A percentile compares a stretch with the other conserved stretches of the same genome.
Evolutionary conservation across 2,329 filamentous ascomycete genomes (phyloP).

Genomic region (Phaeosphaeriaceae sp.): DNA sequence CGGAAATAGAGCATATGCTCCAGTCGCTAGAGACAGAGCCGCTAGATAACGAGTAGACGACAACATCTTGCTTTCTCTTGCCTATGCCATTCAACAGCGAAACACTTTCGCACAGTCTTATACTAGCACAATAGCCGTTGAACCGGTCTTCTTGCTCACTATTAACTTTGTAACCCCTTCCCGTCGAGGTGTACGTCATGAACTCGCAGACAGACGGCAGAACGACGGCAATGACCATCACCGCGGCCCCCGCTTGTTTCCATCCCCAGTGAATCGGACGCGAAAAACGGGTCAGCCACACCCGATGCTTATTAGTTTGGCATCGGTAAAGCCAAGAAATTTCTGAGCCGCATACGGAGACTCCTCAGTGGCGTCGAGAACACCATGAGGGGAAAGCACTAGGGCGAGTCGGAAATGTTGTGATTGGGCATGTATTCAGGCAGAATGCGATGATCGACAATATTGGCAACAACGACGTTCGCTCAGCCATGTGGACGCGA

Average conservation of each 20-base stretch:
- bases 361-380: conserved; percentile 11
- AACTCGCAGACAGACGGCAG: not conserved
- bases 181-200: not conserved
- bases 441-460: conserved; percentile 18
- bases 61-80: conserved; percentile 13
- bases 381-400: conserved; percentile 24
- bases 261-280: not conserved
- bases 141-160: not conserved
- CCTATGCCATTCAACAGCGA: not conserved
- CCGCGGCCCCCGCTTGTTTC: not conserved
- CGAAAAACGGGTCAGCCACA: not conserved
- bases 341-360: not conserved
- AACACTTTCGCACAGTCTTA: conserved; percentile 9
- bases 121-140: conserved; percentile 25
- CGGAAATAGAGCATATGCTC: conserved; percentile 50
- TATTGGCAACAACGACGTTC: not conserved
- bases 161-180: not conserved
- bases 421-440: conserved; percentile 29
- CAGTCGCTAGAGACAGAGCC: conserved; percentile 14
- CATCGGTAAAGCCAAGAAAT: not conserved
- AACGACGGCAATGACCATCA: not conserved
- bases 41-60: conserved; percentile 13
- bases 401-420: not conserved
- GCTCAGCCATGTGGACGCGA: not conserved
- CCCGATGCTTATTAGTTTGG: conserved; percentile 6